Evolutionary conservation across 2,329 filamentous ascomycete genomes (phyloP).

Genomic region (Beauveria bassiana): DNA sequence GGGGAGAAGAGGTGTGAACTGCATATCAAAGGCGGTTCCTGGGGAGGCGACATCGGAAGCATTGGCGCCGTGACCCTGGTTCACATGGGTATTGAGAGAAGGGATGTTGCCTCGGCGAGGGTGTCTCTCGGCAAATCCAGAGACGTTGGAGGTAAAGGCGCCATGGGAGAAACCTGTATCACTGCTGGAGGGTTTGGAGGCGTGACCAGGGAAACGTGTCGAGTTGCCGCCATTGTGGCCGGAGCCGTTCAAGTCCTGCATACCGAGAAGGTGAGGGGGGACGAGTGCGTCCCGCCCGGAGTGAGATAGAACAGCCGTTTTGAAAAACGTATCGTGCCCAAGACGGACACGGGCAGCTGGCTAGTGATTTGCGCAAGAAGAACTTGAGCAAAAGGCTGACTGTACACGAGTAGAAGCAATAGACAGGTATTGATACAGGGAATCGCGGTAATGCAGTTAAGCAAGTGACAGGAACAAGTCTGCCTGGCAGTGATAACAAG

Average conservation of each 20-base stretch:
- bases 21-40: slow-evolving; percentile 90
- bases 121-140: slow-evolving; percentile 80
- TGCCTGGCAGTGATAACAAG: not conserved
- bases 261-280: slow-evolving; percentile 80
- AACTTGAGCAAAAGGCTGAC: not conserved
- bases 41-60: slow-evolving; percentile 74
- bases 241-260: slow-evolving; percentile 67
- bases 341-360: slow-evolving; percentile 35
- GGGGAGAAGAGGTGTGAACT: slow-evolving; percentile 91
- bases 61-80: slow-evolving; percentile 39
- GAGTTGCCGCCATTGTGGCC: slow-evolving; percentile 46
- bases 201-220: slow-evolving; percentile 58
- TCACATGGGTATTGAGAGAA: slow-evolving; percentile 79
- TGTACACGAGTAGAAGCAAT: not conserved
- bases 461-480: not conserved
- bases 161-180: slow-evolving; percentile 90
- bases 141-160: slow-evolving; percentile 80
- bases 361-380: not conserved
- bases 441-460: not conserved
- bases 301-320: slow-evolving; percentile 75
- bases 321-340: slow-evolving; percentile 55
- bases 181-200: slow-evolving; percentile 73
- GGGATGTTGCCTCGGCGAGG: slow-evolving; percentile 80
- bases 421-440: not conserved
- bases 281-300: slow-evolving; percentile 74